Percentiles rank a stretch among this genome's conserved stretches.
phyloP scores from a whole-genome alignment of 768 basidiomycete species.

The Mycena rebaudengoi region DNA sequence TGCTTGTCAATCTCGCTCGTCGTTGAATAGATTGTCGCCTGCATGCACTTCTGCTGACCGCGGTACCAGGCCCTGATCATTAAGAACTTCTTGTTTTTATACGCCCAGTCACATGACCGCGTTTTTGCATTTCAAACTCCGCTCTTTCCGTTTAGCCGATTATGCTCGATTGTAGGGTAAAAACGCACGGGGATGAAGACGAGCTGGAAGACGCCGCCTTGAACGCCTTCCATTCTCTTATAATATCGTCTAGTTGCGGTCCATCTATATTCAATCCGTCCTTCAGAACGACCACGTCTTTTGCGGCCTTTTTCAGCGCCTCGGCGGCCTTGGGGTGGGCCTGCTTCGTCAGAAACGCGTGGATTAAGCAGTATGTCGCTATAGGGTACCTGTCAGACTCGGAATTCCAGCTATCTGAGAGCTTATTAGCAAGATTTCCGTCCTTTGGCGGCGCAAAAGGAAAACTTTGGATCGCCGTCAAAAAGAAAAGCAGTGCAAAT shows the following conservation, averaged over 20 bases:
- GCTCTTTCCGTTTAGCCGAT: too few relatives aligned
- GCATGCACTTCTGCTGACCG: too few relatives aligned
- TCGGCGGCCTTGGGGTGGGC: conserved; percentile 76
- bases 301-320: conserved; percentile 78
- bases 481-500: too few relatives aligned
- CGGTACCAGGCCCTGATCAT: too few relatives aligned
- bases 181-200: conserved; percentile 17
- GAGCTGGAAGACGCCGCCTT: conserved; percentile 35
- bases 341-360: conserved; percentile 74
- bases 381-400: conserved; percentile 13
- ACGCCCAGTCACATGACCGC: too few relatives aligned
- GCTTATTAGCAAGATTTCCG: conserved; percentile 61
- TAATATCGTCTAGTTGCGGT: conserved; percentile 69
- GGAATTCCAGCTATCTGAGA: neutral
- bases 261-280: conserved; percentile 58
- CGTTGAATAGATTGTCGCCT: too few relatives aligned
- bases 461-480: too few relatives aligned
- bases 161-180: too few relatives aligned
- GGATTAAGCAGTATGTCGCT: conserved; percentile 83
- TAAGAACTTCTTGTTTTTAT: too few relatives aligned
- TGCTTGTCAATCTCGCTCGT: too few relatives aligned
- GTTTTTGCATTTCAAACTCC: too few relatives aligned
- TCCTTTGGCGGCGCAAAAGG: too few relatives aligned
- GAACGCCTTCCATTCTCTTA: conserved; percentile 67
- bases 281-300: conserved; percentile 65